Percentiles rank a stretch among this genome's conserved stretches.
Evolutionary conservation across 345 rosid species (phyloP).

Genomic region (Lagerstroemia speciosa): DNA sequence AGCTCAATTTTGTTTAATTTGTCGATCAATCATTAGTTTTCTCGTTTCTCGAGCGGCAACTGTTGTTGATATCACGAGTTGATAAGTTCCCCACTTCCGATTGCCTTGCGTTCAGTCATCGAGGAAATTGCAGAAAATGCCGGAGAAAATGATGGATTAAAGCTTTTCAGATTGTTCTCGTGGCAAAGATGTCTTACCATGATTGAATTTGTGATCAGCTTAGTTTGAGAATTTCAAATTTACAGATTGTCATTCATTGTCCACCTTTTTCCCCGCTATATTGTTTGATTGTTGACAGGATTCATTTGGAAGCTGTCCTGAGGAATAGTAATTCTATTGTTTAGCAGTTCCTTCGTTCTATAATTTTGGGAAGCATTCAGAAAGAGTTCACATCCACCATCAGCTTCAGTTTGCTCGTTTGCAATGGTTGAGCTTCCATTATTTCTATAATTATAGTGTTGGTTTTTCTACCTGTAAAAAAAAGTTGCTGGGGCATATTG

Average conservation of each 20-base stretch:
- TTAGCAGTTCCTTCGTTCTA: not conserved
- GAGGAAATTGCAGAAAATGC: not conserved
- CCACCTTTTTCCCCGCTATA: not conserved
- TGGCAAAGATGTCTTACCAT: not conserved
- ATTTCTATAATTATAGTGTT: not conserved
- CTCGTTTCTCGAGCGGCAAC: not conserved
- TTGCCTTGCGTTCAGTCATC: not conserved
- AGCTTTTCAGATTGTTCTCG: not conserved
- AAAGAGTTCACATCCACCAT: not conserved
- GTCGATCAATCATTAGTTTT: not conserved
- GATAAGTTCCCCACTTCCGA: not conserved
- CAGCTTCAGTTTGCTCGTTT: not conserved
- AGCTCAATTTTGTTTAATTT: conserved; percentile 2
- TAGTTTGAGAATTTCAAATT: not conserved
- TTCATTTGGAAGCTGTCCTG: not conserved
- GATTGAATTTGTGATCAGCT: not conserved
- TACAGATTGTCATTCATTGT: not conserved
- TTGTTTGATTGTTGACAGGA: not conserved
- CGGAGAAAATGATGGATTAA: not conserved
- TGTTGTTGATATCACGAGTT: not conserved
- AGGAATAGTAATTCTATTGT: not conserved
- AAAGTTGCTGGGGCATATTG: not conserved
- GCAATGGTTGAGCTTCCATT: not conserved
- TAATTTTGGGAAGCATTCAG: not conserved
- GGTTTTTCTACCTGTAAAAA: not conserved